Evolutionary conservation across 2,329 filamentous ascomycete genomes (phyloP), one percentile per base, ranked within the genome.

Genomic region (Cercospora nicotianae): DNA sequence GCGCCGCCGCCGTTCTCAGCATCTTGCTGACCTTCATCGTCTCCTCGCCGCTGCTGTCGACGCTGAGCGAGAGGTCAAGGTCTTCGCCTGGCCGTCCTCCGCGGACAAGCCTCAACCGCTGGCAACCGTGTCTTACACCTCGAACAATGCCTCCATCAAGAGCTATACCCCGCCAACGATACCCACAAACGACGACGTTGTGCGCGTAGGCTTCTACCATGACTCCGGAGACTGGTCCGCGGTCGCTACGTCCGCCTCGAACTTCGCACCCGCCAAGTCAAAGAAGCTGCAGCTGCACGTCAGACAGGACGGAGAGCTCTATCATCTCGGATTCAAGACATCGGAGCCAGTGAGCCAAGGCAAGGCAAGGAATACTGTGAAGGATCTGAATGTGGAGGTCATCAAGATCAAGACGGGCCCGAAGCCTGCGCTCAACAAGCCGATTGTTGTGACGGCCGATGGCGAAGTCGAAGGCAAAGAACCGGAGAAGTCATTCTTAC

Each of bases 361-460:
- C 12, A 69, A 73, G 36, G 68, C 67, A 16, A 65, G 36, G n/a
- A 66, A 53, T 58, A 39, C 68, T 48, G 79, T 77, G 28, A 77
- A 80, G 33, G 79, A 79, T 18, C 70, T 83, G n/a, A 77, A 77
- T 16, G 78, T 83, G 12, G 80, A 81, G 67, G 76, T 84, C 9
- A 76, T 80, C 60, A 77, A 74, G 72, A 78, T 78, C 59, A 73
- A 69, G 57, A 70, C 71, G 20, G 83, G 82, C 1, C 80, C 81
- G 0, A 77, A 79, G 69, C 81, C 82, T 9, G 74, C 78, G 5
- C 70, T 85, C 74, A 84, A 87, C 67, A 86, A 83, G 58, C 86
- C 86, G 0, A 83, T 86, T 61, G 79, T 86, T 63, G 79, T 87
- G 70, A 87, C 87, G 72, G 83, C 85, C 30, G 81, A 83, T 59